Evolutionary conservation across 768 basidiomycete species (phyloP).

Genomic region (Rubroboletus satanas): DNA sequence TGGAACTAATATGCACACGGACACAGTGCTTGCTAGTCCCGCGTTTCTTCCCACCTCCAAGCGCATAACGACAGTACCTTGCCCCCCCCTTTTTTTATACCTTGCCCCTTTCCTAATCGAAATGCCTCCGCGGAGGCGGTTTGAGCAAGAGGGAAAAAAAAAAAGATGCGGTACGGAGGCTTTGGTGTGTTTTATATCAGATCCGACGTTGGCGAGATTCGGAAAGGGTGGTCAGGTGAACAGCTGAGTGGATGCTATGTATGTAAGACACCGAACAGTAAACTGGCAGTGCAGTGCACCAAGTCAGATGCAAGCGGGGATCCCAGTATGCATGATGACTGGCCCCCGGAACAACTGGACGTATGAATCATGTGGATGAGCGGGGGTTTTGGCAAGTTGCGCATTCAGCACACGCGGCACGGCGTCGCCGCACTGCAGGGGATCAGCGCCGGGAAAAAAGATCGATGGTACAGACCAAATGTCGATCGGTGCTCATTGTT

Average conservation of each 20-base stretch:
- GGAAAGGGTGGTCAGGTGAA: neutral
- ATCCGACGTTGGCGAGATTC: constrained; percentile 9
- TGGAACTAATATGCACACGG: too few relatives aligned
- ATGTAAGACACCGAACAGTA: neutral
- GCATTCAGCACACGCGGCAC: neutral
- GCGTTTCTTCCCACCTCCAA: constrained; percentile 9
- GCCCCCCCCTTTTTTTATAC: neutral
- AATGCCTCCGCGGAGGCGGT: constrained; percentile 5
- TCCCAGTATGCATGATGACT: neutral
- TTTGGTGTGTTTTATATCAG: constrained; percentile 1
- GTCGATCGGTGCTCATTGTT: neutral
- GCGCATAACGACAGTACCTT: constrained; percentile 14
- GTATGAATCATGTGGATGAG: neutral
- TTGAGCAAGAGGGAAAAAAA: neutral
- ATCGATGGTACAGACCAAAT: neutral
- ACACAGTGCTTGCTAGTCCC: neutral
- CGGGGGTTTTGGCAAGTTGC: neutral
- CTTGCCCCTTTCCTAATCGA: neutral
- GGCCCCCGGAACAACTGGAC: neutral
- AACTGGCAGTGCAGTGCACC: neutral
- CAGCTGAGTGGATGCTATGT: neutral
- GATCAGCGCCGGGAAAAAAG: neutral
- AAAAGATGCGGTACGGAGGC: neutral
- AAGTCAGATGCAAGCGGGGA: neutral
- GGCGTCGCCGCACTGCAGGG: neutral